These are phyloP conservation scores for Sugiyamaella lignohabitans DNA, from an alignment of 805 yeast genomes.

Conservation along the genomic window DNA sequence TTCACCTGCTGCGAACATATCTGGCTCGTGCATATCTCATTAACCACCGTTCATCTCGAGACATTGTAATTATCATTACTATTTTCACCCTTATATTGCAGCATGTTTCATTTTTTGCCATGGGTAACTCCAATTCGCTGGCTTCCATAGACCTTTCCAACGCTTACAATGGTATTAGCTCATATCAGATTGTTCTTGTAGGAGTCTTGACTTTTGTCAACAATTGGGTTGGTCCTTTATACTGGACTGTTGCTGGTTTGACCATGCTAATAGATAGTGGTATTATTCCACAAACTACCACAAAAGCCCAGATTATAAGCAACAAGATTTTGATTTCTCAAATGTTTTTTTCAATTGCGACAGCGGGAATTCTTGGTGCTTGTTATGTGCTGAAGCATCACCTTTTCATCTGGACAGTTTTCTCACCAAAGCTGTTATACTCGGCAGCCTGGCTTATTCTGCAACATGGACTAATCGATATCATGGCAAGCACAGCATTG, in stretches of 20 bases:
- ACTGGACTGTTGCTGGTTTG: slow-evolving; percentile 56
- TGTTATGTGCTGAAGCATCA: slow-evolving; percentile 76
- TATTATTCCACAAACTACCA: slow-evolving; percentile 13
- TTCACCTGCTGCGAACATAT: slow-evolving; percentile 24
- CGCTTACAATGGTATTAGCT: slow-evolving; percentile 80
- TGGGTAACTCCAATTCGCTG: slow-evolving; percentile 87
- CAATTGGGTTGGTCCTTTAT: slow-evolving; percentile 83
- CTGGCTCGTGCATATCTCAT: slow-evolving; percentile 11
- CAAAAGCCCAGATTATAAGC: slow-evolving; percentile 1
- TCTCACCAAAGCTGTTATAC: slow-evolving; percentile 85
- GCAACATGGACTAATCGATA: slow-evolving; percentile 25
- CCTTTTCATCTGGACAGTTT: slow-evolving; percentile 94
- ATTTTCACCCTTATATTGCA: slow-evolving; percentile 50
- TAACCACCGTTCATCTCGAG: slow-evolving; percentile 10
- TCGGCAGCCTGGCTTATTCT: slow-evolving; percentile 60
- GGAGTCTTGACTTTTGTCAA: slow-evolving; percentile 73
- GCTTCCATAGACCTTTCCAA: slow-evolving; percentile 87
- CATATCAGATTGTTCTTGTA: slow-evolving; percentile 62
- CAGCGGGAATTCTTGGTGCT: slow-evolving; percentile 54
- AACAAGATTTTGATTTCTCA: slow-evolving; percentile 26
- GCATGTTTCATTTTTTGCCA: slow-evolving; percentile 72
- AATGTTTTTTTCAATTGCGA: slow-evolving; percentile 54
- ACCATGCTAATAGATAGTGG: slow-evolving; percentile 36
- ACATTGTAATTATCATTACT: slow-evolving; percentile 21
- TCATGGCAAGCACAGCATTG: background rate